Evolutionary conservation across 305 asterid genomes (phyloP).

Genomic region (Solanum hybrid): DNA sequence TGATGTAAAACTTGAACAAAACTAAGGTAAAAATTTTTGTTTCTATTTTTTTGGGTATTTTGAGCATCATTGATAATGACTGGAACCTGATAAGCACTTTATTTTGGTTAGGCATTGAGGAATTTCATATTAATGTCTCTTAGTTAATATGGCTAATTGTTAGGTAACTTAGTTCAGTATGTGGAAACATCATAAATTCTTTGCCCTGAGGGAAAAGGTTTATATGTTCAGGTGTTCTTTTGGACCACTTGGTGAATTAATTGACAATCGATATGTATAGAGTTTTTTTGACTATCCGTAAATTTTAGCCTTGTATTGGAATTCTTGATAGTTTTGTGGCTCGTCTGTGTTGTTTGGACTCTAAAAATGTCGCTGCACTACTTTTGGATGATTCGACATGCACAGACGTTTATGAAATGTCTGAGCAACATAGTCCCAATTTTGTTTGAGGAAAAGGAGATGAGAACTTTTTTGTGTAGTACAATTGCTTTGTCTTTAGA

Average conservation of each 20-base stretch:
- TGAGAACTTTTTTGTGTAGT: conserved; percentile 3
- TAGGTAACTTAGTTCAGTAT: background rate
- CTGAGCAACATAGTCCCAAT: background rate
- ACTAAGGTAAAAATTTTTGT: background rate
- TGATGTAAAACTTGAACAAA: background rate
- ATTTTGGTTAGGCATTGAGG: background rate
- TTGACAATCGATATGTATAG: background rate
- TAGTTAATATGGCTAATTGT: background rate
- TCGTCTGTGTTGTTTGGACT: background rate
- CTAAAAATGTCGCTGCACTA: background rate
- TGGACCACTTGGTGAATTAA: background rate
- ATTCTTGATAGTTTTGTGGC: background rate
- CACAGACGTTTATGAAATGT: background rate
- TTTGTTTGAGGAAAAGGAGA: conserved; percentile 16
- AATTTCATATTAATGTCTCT: background rate
- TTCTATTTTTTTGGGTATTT: background rate
- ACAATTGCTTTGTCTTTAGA: background rate
- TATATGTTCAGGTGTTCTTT: background rate
- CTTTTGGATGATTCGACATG: background rate
- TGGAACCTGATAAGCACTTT: background rate
- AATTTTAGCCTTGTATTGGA: background rate
- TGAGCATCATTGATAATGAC: background rate
- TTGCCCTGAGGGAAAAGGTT: background rate
- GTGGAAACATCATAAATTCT: background rate
- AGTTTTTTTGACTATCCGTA: background rate